Conservation (phyloP, 441 rosid species). For the Pelargonium fulgidum region DNA sequence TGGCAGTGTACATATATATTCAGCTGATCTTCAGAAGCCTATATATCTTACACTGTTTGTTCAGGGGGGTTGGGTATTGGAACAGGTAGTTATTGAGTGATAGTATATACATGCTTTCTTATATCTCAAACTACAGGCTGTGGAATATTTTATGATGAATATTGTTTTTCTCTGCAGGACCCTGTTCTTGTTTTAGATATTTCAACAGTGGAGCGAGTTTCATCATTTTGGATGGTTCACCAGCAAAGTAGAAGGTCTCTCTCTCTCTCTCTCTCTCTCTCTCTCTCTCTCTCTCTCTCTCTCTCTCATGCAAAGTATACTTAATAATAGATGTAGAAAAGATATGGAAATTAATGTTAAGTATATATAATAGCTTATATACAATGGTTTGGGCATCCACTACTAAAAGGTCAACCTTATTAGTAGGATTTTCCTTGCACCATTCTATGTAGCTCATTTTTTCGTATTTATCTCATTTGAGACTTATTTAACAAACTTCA, state of each 20-base stretch:
- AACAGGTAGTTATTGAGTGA: constrained; percentile 56
- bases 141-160: constrained; percentile 10
- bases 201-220: constrained; percentile 53
- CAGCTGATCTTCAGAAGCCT: constrained; percentile 72
- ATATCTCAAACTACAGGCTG: not conserved
- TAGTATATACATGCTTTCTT: constrained; percentile 10
- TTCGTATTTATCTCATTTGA: no score
- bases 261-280: not conserved
- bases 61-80: constrained; percentile 91
- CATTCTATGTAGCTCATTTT: no score
- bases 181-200: constrained; percentile 78
- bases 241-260: constrained; percentile 85
- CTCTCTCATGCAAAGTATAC: no score
- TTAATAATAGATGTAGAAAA: no score
- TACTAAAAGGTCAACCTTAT: no score
- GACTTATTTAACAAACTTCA: no score
- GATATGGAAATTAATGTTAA: no score
- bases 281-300: no score
- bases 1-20: constrained; percentile 53
- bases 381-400: no score
- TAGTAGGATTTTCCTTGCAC: no score
- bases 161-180: constrained; percentile 48
- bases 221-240: constrained; percentile 95
- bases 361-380: no score
- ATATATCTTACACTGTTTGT: constrained; percentile 67